Evolutionary conservation across 106 monocot genomes (phyloP).

Genomic region (Agapanthus africanus): DNA sequence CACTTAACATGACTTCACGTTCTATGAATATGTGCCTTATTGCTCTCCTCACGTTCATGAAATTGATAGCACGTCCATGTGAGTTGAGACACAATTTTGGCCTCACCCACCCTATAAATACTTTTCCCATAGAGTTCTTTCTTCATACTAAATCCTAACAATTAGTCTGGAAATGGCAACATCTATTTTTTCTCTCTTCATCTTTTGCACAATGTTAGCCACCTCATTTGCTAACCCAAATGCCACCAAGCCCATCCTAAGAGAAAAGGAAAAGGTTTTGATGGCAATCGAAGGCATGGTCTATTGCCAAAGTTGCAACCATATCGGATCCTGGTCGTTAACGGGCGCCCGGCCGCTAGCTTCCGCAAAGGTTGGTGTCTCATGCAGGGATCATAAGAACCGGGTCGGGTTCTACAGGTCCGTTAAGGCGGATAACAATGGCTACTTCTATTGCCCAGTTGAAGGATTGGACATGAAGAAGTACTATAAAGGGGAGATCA

Average conservation of each 20-base stretch:
- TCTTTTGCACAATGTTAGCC: not conserved
- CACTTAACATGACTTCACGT: too few relatives aligned
- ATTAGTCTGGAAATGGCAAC: not conserved
- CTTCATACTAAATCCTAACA: too few relatives aligned
- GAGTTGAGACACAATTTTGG: too few relatives aligned
- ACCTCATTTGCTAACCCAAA: constrained; percentile 1
- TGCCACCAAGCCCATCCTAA: not conserved
- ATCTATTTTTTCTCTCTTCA: not conserved
- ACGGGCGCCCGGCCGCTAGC: constrained; percentile 29
- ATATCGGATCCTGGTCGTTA: constrained; percentile 32
- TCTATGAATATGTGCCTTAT: too few relatives aligned
- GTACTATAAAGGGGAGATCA: not conserved
- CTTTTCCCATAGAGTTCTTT: too few relatives aligned
- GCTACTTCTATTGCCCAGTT: constrained; percentile 41
- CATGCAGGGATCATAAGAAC: constrained; percentile 46
- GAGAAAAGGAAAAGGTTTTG: constrained; percentile 1
- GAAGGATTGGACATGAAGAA: constrained; percentile 4
- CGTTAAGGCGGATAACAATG: constrained; percentile 21
- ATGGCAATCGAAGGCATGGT: constrained; percentile 45
- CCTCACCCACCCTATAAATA: too few relatives aligned
- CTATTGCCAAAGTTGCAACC: constrained; percentile 48
- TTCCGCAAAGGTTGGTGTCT: constrained; percentile 33
- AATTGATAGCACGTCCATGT: too few relatives aligned
- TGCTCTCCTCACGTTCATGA: too few relatives aligned
- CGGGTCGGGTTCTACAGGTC: constrained; percentile 24